phyloP scores from a whole-genome alignment of 495 filamentous ascomycete species.

The Hypoxylon intermedium region DNA sequence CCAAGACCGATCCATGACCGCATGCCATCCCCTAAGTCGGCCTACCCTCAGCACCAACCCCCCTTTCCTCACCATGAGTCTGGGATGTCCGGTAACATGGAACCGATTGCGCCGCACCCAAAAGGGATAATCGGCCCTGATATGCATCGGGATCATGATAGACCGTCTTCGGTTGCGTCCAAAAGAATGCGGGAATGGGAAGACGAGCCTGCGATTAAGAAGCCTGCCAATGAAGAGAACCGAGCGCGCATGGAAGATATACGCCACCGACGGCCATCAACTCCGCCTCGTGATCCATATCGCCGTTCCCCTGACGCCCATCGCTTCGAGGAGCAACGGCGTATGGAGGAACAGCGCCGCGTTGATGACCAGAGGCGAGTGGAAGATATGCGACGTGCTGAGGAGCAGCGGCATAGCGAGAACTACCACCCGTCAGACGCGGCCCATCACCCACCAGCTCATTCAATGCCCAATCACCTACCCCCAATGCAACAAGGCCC shows the following conservation, averaged over 20 bases:
- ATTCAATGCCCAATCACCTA: constrained; percentile 72
- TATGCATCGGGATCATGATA: constrained; percentile 75
- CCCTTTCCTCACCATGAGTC: constrained; percentile 73
- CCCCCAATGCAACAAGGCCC: constrained; percentile 69
- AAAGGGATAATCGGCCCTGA: constrained; percentile 51
- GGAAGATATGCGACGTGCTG: constrained; percentile 55
- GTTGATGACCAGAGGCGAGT: constrained; percentile 54
- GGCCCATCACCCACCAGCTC: constrained; percentile 79
- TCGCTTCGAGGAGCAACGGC: constrained; percentile 61
- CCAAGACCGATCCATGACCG: constrained; percentile 81
- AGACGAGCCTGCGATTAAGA: constrained; percentile 79
- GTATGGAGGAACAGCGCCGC: constrained; percentile 60
- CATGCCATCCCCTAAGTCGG: constrained; percentile 81
- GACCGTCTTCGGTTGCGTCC: constrained; percentile 77
- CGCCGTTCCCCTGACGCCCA: constrained; percentile 81
- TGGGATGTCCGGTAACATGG: constrained; percentile 70
- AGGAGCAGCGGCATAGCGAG: constrained; percentile 77
- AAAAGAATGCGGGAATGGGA: constrained; percentile 94
- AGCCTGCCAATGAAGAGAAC: constrained; percentile 85
- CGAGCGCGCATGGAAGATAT: constrained; percentile 86
- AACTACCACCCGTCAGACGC: constrained; percentile 89
- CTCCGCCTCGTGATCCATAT: constrained; percentile 70
- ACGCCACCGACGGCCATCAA: constrained; percentile 74
- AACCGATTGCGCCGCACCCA: constrained; percentile 70
- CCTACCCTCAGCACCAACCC: constrained; percentile 79